These are phyloP conservation scores for Parathielavia hyrcaniae DNA, from an alignment of 495 filamentous ascomycete species.

Conservation along the genomic window DNA sequence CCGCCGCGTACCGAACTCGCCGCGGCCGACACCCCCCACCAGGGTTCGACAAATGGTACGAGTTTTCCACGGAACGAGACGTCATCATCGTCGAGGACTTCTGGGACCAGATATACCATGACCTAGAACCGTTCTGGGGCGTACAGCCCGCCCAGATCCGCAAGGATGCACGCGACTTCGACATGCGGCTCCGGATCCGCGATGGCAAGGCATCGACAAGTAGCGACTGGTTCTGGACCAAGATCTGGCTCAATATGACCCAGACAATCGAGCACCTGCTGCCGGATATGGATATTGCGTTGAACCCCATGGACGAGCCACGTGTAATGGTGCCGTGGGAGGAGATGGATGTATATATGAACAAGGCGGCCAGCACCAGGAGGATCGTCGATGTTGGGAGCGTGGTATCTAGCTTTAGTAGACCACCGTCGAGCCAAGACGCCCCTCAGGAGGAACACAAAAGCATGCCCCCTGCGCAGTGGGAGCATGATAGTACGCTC, in stretches of 20 bases:
- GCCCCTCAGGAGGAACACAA: slow-evolving; percentile 25
- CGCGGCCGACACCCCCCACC: slow-evolving; percentile 68
- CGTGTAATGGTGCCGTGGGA: slow-evolving; percentile 63
- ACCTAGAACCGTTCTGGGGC: slow-evolving; percentile 67
- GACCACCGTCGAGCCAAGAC: slow-evolving; percentile 28
- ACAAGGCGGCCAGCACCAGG: slow-evolving; percentile 46
- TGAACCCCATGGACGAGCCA: slow-evolving; percentile 66
- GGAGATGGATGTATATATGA: slow-evolving; percentile 52
- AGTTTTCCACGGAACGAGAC: slow-evolving; percentile 53
- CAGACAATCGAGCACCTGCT: slow-evolving; percentile 52
- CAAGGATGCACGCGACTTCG: slow-evolving; percentile 47
- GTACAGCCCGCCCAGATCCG: slow-evolving; percentile 53
- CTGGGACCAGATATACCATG: slow-evolving; percentile 65
- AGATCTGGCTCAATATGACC: slow-evolving; percentile 57
- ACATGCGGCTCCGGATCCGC: slow-evolving; percentile 55
- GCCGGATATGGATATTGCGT: slow-evolving; percentile 65
- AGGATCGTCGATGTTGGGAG: slow-evolving; percentile 33
- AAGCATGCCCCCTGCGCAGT: slow-evolving; percentile 25
- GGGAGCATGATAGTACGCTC: slow-evolving; percentile 42
- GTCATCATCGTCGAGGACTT: slow-evolving; percentile 63
- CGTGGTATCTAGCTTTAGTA: slow-evolving; percentile 33
- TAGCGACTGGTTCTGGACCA: slow-evolving; percentile 57
- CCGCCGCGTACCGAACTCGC: slow-evolving; percentile 53
- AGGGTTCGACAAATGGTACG: slow-evolving; percentile 64
- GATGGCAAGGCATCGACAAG: slow-evolving; percentile 50